Conservation (phyloP, 2,329 filamentous ascomycete genomes). For the Phialemonium atrogriseum region DNA sequence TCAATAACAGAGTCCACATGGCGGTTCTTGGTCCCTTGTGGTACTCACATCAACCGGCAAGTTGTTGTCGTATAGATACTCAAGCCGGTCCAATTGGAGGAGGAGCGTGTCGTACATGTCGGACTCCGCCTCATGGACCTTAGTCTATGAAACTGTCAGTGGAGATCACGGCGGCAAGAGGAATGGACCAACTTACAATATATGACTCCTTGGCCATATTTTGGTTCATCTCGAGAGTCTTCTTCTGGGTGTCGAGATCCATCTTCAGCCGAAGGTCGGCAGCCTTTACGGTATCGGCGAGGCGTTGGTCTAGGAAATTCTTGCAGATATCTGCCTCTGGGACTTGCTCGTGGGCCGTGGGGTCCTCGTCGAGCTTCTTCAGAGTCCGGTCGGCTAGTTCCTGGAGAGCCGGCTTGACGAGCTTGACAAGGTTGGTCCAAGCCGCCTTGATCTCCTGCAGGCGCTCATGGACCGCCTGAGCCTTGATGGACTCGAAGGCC, state of each 20-base stretch:
- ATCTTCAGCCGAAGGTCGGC: slow-evolving; percentile 13
- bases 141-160: slow-evolving; percentile 7
- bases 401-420: slow-evolving; percentile 55
- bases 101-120: slow-evolving; percentile 38
- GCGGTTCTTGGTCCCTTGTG: too few relatives aligned
- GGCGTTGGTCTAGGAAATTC: slow-evolving; percentile 39
- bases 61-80: slow-evolving; percentile 31
- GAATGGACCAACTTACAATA: slow-evolving; percentile 12
- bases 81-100: slow-evolving; percentile 35
- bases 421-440: slow-evolving; percentile 54
- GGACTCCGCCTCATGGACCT: slow-evolving; percentile 25
- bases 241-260: slow-evolving; percentile 12
- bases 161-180: neutral
- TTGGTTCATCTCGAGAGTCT: slow-evolving; percentile 14
- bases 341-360: slow-evolving; percentile 42
- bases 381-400: slow-evolving; percentile 55
- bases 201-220: slow-evolving; percentile 11
- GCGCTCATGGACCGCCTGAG: slow-evolving; percentile 53
- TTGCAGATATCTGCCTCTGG: slow-evolving; percentile 45
- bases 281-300: slow-evolving; percentile 18
- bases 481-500: slow-evolving; percentile 43
- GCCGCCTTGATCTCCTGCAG: slow-evolving; percentile 58
- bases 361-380: slow-evolving; percentile 46
- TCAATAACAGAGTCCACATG: slow-evolving; percentile 8
- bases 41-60: slow-evolving; percentile 42